phyloP scores from a whole-genome alignment of 768 basidiomycete genomes.

The Rhodotorula diobovata region DNA sequence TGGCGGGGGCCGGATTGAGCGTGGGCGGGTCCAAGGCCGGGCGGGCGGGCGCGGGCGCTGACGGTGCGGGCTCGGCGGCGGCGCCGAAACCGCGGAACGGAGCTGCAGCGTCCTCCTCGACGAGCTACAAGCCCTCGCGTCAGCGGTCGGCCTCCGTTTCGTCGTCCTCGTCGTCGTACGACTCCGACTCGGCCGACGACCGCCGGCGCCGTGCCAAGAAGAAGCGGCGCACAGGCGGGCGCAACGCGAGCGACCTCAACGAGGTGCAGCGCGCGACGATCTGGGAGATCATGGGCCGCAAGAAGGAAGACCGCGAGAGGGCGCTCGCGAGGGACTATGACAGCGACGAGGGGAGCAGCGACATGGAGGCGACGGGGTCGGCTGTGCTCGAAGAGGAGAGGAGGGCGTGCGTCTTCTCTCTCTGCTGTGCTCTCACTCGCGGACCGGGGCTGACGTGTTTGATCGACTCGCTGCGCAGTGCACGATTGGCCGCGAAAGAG shows the following conservation, averaged over 20 bases:
- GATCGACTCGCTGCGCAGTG: background rate
- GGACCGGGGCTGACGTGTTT: background rate
- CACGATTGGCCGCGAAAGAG: slow-evolving; percentile 24
- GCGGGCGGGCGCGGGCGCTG: background rate
- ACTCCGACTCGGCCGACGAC: background rate
- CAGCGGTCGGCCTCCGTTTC: slow-evolving; percentile 3
- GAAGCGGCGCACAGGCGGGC: background rate
- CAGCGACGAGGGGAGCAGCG: slow-evolving; percentile 36
- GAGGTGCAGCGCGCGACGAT: slow-evolving; percentile 11
- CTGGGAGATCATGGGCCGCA: slow-evolving; percentile 13
- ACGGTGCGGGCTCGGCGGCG: background rate
- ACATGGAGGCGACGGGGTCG: slow-evolving; percentile 41
- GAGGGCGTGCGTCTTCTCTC: slow-evolving; percentile 26
- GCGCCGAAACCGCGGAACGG: background rate
- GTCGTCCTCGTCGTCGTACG: background rate
- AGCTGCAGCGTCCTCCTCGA: background rate
- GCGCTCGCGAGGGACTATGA: slow-evolving; percentile 15
- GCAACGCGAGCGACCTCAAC: background rate
- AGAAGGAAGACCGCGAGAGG: background rate
- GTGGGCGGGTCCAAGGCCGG: background rate
- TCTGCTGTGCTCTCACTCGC: background rate
- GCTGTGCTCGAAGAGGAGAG: slow-evolving; percentile 35
- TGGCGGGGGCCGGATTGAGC: background rate
- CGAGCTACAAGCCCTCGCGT: background rate
- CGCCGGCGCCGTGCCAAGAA: background rate